Conservation (phyloP, 2,329 filamentous ascomycete species). For the Pseudogymnoascus pannorum region DNA sequence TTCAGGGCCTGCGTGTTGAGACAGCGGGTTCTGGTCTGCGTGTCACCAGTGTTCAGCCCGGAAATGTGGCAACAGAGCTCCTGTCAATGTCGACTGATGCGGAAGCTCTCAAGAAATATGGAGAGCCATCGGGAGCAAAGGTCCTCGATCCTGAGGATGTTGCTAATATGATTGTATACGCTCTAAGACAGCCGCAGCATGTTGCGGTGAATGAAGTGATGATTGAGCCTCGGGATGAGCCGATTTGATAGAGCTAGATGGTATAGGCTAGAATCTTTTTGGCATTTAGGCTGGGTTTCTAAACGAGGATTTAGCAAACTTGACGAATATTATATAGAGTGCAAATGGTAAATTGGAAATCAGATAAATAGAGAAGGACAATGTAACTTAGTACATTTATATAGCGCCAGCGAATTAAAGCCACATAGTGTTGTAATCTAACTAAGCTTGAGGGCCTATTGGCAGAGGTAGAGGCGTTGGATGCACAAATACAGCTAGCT, state of each 20-base stretch:
- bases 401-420: no score
- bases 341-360: background rate
- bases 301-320: background rate
- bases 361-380: background rate
- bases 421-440: no score
- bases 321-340: background rate
- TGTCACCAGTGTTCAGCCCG: conserved; percentile 69
- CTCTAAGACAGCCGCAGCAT: conserved; percentile 64
- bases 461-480: background rate
- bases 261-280: background rate
- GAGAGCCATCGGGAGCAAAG: conserved; percentile 66
- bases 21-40: conserved; percentile 66
- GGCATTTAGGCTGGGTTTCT: background rate
- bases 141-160: conserved; percentile 69
- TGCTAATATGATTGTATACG: conserved; percentile 65
- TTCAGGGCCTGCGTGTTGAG: conserved; percentile 69
- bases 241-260: conserved; percentile 42
- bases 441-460: no score
- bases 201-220: conserved; percentile 75
- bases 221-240: conserved; percentile 71
- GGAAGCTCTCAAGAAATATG: conserved; percentile 73
- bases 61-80: conserved; percentile 67
- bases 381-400: background rate
- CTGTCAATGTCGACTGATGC: conserved; percentile 67
- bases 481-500: background rate